Base-by-base conservation (phyloP, 768 basidiomycete species). In the Amanita fuliginea region DNA sequence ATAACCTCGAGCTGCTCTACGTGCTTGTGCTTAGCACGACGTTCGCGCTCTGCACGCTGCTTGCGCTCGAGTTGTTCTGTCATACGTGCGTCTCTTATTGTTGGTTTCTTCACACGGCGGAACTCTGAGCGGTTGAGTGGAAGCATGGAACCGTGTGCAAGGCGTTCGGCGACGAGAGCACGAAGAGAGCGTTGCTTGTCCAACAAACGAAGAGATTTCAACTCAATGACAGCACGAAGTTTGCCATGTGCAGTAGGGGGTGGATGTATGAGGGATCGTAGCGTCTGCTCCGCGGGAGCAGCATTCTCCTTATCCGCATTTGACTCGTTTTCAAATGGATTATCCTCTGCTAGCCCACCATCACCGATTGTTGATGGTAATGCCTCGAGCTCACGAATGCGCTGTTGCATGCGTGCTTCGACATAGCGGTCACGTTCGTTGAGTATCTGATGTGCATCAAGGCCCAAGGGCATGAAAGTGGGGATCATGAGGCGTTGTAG, bases 21-120 rank as follows among this genome's bases (percentile, higher is more conserved):
- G 60, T 99, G 96, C 62, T 95, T 93, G 70, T 90, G 86, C 64
- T 98, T 98, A 37, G 93, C 93, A 32, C 91, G 82, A 19, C 84
- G 82, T 66, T 98, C 95, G 18, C 96, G 83, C 52, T 98, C 95
- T 10, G 77, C 73, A 24, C 94, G 83, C 62, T 98, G 96, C 62
- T 86, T 84, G 51, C 91, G 78, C 67, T 99, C 96, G 5, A 86
- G 76, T 52, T 81, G 78, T 64, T 98, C 95, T 1, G 90, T 94
- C 65, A 76, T 76, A 40, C 90, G 83, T 22, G 91, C 90, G 60
- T 98, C 94, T 16, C 91, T 82, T 46, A 95, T 72, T 4, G 81
- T 83, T 3, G 86, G 87, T 60, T 93, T 95, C 54, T 91, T 80
- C 40, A 77, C 75, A 22, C 89, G 79, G 21, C 92, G 82, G 78